Evolutionary conservation across 2,329 filamentous ascomycete species (phyloP), one percentile per base, ranked within the genome.

Genomic region (Fusarium miscanthi): DNA sequence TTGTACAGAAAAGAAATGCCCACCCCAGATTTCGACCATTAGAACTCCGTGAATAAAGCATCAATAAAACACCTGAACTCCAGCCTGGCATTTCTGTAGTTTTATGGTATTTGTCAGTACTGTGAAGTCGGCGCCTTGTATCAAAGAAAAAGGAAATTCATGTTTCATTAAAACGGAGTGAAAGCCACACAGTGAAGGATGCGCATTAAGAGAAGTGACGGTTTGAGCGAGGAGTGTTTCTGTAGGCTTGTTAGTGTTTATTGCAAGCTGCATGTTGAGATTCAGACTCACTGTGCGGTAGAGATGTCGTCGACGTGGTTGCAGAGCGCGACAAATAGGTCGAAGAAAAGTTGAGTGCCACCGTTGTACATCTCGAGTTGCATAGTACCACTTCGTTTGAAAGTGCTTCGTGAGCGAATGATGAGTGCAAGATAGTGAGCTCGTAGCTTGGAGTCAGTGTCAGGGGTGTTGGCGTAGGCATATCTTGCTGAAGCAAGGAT

Each of bases 301-400:
- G 88, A 87, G 69, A 91, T 87, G 77, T 91, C 92, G 80, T 90
- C 93, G 79, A 97, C 93, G 79, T 97, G 94, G 80, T 97, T 97
- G 83, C 93, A 94, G 83, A 97, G 90, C 23, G 95, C 94, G 56
- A 97, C 95, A 80, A 97, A 98, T 48, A 97, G 86, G 80, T 97
- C 95, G 80, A 97, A 98, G 85, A 97, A 97, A 66, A 97, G 86
- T 78, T 93, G 88, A 2, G 86, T 93, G 59, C 94, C 94, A 33
- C 95, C 95, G 69, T 90, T 89, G 81, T 93, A 93, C 94, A 98
- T 97, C 84, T 97, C 94, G 75, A 93, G 89, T 83, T 97, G 95
- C 94, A 97, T 97, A 7, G 94, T 97, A 60, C 94, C 94, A 82
- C 94, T 97, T 61, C 94, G 88, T 87, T 97, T 97, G 84, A 98